Evolutionary conservation across 768 basidiomycete species (phyloP).

Genomic region (Russula sp.): DNA sequence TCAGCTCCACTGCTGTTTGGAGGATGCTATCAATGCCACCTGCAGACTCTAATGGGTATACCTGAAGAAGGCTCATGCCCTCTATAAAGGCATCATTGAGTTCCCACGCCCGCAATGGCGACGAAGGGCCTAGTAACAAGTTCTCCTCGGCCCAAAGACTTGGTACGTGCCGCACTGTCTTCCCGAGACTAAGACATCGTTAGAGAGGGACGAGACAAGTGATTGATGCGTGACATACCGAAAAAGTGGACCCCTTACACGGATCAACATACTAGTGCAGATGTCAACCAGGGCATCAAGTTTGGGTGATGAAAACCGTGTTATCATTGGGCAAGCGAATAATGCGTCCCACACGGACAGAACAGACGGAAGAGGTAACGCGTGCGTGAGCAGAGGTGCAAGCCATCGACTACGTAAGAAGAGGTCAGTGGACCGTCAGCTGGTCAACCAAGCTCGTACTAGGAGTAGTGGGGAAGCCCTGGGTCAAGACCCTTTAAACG

Average conservation of each 20-base stretch:
- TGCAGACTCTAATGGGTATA: slow-evolving; percentile 54
- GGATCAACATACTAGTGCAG: slow-evolving; percentile 61
- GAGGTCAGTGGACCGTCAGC: not conserved
- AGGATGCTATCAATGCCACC: slow-evolving; percentile 68
- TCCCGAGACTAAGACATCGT: slow-evolving; percentile 42
- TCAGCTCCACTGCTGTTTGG: slow-evolving; percentile 58
- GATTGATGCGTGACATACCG: slow-evolving; percentile 34
- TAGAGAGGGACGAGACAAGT: not conserved
- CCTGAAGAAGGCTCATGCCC: slow-evolving; percentile 54
- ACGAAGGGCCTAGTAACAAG: slow-evolving; percentile 31
- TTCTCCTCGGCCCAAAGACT: slow-evolving; percentile 51
- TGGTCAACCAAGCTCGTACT: slow-evolving; percentile 39
- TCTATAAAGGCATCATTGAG: slow-evolving; percentile 60
- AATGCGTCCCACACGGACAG: slow-evolving; percentile 65
- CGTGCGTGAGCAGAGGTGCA: slow-evolving; percentile 61
- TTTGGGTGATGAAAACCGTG: slow-evolving; percentile 49
- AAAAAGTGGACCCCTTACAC: slow-evolving; percentile 45
- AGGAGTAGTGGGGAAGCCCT: slow-evolving; percentile 68
- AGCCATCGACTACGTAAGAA: slow-evolving; percentile 56
- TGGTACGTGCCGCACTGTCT: slow-evolving; percentile 34
- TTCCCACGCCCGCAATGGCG: slow-evolving; percentile 43
- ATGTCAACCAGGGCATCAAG: slow-evolving; percentile 64
- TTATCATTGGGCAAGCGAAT: slow-evolving; percentile 51
- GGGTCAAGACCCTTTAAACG: slow-evolving; percentile 61
- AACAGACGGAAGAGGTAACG: slow-evolving; percentile 55